These are phyloP conservation scores for Phialophora tarda DNA, from an alignment of 2,329 filamentous ascomycete genomes.

Conservation along the genomic window DNA sequence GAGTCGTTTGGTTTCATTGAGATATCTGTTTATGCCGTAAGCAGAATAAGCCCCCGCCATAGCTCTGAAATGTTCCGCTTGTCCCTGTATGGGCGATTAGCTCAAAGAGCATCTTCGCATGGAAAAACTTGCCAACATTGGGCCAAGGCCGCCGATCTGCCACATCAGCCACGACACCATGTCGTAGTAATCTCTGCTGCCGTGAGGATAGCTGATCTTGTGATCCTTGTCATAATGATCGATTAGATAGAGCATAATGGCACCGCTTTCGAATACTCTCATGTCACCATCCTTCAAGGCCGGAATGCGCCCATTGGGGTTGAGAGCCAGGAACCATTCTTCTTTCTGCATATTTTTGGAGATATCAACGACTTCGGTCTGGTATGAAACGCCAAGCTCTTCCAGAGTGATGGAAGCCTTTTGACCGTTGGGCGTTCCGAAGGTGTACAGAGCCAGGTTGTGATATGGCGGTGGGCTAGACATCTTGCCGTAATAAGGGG, in stretches of 20 bases:
- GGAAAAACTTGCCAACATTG: neutral
- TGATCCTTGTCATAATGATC: constrained; percentile 52
- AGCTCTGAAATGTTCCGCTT: constrained; percentile 56
- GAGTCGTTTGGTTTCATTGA: constrained; percentile 55
- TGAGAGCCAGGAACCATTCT: constrained; percentile 54
- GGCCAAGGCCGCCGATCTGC: constrained; percentile 45
- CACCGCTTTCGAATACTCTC: constrained; percentile 53
- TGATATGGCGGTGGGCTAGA: constrained; percentile 17
- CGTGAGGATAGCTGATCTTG: constrained; percentile 51
- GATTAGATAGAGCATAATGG: constrained; percentile 54
- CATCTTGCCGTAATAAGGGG: neutral
- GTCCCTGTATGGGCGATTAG: constrained; percentile 41
- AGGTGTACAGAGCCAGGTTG: constrained; percentile 23
- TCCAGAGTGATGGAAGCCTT: constrained; percentile 48
- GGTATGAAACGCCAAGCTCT: constrained; percentile 46
- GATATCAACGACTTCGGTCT: constrained; percentile 48
- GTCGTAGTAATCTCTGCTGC: constrained; percentile 52
- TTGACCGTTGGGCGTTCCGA: constrained; percentile 39
- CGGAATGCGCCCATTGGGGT: constrained; percentile 57
- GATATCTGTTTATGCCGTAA: constrained; percentile 54
- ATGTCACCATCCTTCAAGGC: constrained; percentile 50
- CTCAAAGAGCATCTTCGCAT: too few species aligned
- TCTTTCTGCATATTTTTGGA: constrained; percentile 53
- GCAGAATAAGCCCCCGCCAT: constrained; percentile 51
- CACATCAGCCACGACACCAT: constrained; percentile 54